Evolutionary conservation across 2,329 filamentous ascomycete genomes (phyloP).

Genomic region (Ascochyta koolunga): DNA sequence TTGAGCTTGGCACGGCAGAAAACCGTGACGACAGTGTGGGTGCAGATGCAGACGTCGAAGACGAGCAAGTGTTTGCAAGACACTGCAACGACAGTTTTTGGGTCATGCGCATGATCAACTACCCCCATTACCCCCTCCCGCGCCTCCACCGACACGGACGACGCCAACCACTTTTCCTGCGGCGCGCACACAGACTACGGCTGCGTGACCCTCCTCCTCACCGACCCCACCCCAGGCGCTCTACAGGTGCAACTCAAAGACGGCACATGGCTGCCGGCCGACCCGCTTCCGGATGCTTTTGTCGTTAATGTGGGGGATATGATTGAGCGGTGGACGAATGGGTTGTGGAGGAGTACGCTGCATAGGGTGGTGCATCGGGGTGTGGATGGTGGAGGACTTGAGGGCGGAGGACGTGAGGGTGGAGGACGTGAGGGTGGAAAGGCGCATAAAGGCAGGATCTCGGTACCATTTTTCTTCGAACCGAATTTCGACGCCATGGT

Average conservation of each 20-base stretch:
- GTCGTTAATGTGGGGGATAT: slow-evolving; percentile 59
- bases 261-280: slow-evolving; percentile 53
- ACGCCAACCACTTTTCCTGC: slow-evolving; percentile 45
- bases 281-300: slow-evolving; percentile 53
- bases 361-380: slow-evolving; percentile 54
- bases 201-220: slow-evolving; percentile 54
- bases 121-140: slow-evolving; percentile 40
- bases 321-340: slow-evolving; percentile 56
- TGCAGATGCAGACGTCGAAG: slow-evolving; percentile 16
- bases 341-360: slow-evolving; percentile 50
- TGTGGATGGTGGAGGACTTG: too few relatives aligned
- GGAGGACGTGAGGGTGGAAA: not conserved
- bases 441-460: slow-evolving; percentile 35
- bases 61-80: slow-evolving; percentile 40
- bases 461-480: slow-evolving; percentile 56
- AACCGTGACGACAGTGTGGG: not conserved
- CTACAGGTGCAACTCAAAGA: slow-evolving; percentile 53
- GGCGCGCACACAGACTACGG: slow-evolving; percentile 56
- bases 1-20: slow-evolving; percentile 32
- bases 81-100: slow-evolving; percentile 46
- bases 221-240: slow-evolving; percentile 52
- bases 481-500: slow-evolving; percentile 52
- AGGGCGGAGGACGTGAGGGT: too few relatives aligned
- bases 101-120: slow-evolving; percentile 51
- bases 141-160: slow-evolving; percentile 11